Conservation (phyloP, 192 early-diverging fungal genomes). For the Gigaspora rosea region DNA sequence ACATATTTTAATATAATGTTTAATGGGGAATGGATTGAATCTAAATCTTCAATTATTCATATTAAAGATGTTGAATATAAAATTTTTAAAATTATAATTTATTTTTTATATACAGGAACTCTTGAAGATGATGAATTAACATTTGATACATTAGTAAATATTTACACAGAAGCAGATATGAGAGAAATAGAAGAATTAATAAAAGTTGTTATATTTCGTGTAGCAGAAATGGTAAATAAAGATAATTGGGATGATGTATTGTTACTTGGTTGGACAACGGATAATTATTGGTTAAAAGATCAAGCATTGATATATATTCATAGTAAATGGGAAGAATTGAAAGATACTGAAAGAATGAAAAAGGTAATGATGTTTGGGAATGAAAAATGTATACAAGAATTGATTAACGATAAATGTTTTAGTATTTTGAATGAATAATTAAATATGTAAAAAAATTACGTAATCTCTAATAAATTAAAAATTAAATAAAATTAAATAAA, state of each 20-base stretch:
- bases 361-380: constrained; percentile 14
- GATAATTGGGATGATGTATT: constrained; percentile 32
- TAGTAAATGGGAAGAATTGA: constrained; percentile 14
- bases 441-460: too few relatives aligned
- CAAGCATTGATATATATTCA: constrained; percentile 4
- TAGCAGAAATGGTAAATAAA: constrained; percentile 7
- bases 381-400: constrained; percentile 15
- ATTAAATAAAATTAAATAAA: too few relatives aligned
- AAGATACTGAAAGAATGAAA: constrained; percentile 26
- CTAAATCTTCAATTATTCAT: neutral
- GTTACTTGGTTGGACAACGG: constrained; percentile 18
- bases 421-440: neutral
- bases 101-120: constrained; percentile 26
- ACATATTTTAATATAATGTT: constrained; percentile 28
- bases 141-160: constrained; percentile 20
- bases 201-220: neutral
- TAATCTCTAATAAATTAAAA: too few relatives aligned
- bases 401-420: neutral
- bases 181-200: constrained; percentile 13
- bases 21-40: constrained; percentile 26
- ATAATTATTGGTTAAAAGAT: neutral
- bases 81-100: constrained; percentile 3
- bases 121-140: constrained; percentile 5
- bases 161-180: constrained; percentile 27
- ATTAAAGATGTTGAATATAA: constrained; percentile 27